These are phyloP conservation scores for Nakazawaea ambrosiae DNA, from an alignment of 805 yeast genomes.

Conservation along the genomic window DNA sequence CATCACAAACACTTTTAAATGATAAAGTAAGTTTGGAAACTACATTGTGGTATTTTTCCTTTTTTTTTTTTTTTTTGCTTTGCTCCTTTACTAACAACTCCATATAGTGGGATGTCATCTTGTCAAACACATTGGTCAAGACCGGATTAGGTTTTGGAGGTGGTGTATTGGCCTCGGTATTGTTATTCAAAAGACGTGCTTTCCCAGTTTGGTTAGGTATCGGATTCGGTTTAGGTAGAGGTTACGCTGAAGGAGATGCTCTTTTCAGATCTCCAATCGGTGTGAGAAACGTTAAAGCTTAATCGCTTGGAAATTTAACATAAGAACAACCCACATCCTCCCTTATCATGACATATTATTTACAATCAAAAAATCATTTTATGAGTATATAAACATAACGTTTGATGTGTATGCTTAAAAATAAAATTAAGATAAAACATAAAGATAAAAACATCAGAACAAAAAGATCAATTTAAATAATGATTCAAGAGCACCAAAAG, in stretches of 20 bases:
- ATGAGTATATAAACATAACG: no score
- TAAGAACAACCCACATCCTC: background rate
- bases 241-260: slow-evolving; percentile 97
- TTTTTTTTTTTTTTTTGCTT: no score
- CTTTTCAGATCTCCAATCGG: slow-evolving; percentile 84
- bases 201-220: slow-evolving; percentile 98
- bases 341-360: background rate
- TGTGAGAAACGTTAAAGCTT: slow-evolving; percentile 66
- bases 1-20: slow-evolving; percentile 53
- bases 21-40: slow-evolving; percentile 35
- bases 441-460: no score
- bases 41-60: background rate
- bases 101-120: slow-evolving; percentile 93
- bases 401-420: no score
- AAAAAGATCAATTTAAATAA: no score
- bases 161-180: slow-evolving; percentile 88
- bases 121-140: slow-evolving; percentile 90
- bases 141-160: slow-evolving; percentile 95
- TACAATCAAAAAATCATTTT: background rate
- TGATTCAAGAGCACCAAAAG: no score
- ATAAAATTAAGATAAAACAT: no score
- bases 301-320: slow-evolving; percentile 5
- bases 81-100: slow-evolving; percentile 3
- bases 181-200: slow-evolving; percentile 86
- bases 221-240: slow-evolving; percentile 97